phyloP scores from a whole-genome alignment of 73 alveolate species.

The Symbiodinium natans region DNA sequence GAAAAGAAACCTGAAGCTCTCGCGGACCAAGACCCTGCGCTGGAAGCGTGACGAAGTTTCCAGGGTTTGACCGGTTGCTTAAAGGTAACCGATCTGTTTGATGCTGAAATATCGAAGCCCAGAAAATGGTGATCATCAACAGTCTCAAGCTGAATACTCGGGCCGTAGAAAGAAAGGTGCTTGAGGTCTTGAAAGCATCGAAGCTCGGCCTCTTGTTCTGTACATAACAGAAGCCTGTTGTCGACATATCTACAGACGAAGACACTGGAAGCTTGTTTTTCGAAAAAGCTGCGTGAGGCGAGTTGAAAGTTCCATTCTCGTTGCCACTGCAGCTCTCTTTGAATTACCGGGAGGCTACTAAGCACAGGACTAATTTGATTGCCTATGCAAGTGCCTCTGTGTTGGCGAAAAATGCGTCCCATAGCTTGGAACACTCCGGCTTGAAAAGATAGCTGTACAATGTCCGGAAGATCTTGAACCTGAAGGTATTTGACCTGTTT shows the following conservation, averaged over 20 bases:
- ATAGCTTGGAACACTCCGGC: not conserved
- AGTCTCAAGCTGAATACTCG: not conserved
- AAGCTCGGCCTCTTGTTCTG: not conserved
- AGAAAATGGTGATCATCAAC: not conserved
- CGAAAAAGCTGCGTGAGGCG: not conserved
- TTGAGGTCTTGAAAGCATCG: not conserved
- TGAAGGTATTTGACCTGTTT: not conserved
- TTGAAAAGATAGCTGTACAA: not conserved
- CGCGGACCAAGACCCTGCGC: not conserved
- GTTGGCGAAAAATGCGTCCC: not conserved
- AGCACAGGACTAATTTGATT: not conserved
- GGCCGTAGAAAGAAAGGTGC: not conserved
- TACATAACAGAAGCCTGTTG: not conserved
- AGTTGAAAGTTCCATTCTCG: not conserved
- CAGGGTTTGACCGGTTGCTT: not conserved
- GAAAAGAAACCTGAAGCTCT: not conserved
- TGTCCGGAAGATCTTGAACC: not conserved
- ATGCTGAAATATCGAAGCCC: not conserved
- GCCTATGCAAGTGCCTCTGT: not conserved
- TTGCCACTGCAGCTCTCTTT: not conserved
- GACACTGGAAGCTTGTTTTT: not conserved
- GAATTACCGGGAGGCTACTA: not conserved
- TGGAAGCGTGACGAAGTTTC: not conserved
- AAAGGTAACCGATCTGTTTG: not conserved
- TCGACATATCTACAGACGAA: not conserved